Percentiles rank a stretch among this genome's conserved stretches.
phyloP scores from a whole-genome alignment of 2,329 filamentous ascomycete species.

The Ophiocordyceps camponoti-saundersi region DNA sequence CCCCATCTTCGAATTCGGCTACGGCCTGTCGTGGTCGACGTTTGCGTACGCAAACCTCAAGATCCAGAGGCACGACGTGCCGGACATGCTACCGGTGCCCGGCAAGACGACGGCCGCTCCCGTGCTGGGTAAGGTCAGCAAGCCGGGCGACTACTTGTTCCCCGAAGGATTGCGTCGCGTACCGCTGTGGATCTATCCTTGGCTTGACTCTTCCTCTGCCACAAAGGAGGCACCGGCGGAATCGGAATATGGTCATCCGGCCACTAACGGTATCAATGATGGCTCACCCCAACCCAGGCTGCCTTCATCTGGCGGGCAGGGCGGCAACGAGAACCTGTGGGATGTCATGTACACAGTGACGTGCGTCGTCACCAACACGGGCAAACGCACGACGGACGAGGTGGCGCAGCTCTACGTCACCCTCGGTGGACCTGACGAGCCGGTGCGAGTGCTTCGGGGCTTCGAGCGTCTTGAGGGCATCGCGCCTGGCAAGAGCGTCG shows the following conservation, averaged over 20 bases:
- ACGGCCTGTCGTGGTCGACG: constrained; percentile 64
- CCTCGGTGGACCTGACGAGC: constrained; percentile 63
- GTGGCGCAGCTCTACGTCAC: constrained; percentile 65
- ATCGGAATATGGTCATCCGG: constrained; percentile 39
- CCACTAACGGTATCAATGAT: constrained; percentile 30
- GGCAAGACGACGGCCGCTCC: constrained; percentile 49
- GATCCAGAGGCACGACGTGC: constrained; percentile 31
- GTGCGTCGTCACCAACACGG: constrained; percentile 56
- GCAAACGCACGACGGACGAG: constrained; percentile 46
- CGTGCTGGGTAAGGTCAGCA: constrained; percentile 43
- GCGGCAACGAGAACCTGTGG: constrained; percentile 49
- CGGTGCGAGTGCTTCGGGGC: constrained; percentile 49
- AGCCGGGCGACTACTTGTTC: constrained; percentile 50
- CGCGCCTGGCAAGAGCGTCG: constrained; percentile 46
- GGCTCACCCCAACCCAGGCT: constrained; percentile 37
- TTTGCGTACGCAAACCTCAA: constrained; percentile 58
- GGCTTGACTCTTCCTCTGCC: constrained; percentile 48
- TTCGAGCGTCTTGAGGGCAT: constrained; percentile 63
- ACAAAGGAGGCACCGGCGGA: constrained; percentile 36
- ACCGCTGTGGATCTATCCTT: constrained; percentile 50
- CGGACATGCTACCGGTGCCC: constrained; percentile 38
- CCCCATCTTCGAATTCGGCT: constrained; percentile 69
- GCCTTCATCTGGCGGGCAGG: constrained; percentile 34
- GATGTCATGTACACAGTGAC: constrained; percentile 52
- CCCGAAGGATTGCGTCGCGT: constrained; percentile 38